phyloP scores from a whole-genome alignment of 1,139 yeast species.

The Nematodospora anomalae region DNA sequence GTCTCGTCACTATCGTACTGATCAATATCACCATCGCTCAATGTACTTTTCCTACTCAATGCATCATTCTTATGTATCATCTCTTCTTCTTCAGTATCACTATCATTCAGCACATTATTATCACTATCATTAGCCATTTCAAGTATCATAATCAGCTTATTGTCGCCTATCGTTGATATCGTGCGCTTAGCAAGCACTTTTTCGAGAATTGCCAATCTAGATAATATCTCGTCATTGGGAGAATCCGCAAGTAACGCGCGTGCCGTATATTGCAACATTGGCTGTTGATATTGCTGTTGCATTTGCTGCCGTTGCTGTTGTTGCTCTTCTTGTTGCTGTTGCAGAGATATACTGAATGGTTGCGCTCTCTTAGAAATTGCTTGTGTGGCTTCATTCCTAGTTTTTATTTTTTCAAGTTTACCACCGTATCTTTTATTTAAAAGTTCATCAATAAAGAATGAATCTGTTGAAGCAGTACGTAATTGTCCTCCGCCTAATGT shows the following conservation, averaged over 20 bases:
- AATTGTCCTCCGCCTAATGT: constrained; percentile 28
- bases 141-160: constrained; percentile 16
- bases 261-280: too few species aligned
- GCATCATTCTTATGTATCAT: constrained; percentile 1
- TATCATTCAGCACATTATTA: constrained; percentile 20
- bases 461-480: constrained; percentile 38
- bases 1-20: constrained; percentile 19
- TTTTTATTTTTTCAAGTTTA: constrained; percentile 9
- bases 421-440: constrained; percentile 28
- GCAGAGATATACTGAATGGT: constrained; percentile 5
- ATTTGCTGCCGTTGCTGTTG: constrained; percentile 2
- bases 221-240: constrained; percentile 10
- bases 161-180: constrained; percentile 6
- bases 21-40: constrained; percentile 11
- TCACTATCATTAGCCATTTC: constrained; percentile 24
- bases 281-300: background rate
- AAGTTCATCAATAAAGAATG: constrained; percentile 34
- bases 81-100: constrained; percentile 14
- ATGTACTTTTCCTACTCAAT: constrained; percentile 9
- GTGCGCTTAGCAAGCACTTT: constrained; percentile 6
- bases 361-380: constrained; percentile 4
- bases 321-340: constrained; percentile 4
- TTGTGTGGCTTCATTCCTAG: constrained; percentile 6
- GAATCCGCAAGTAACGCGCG: too few species aligned
- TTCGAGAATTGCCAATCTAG: constrained; percentile 12